Percentiles rank a stretch among this genome's conserved stretches.
Evolutionary conservation across 2,329 filamentous ascomycete species (phyloP).

Genomic region (Cucurbitaria berberidis): DNA sequence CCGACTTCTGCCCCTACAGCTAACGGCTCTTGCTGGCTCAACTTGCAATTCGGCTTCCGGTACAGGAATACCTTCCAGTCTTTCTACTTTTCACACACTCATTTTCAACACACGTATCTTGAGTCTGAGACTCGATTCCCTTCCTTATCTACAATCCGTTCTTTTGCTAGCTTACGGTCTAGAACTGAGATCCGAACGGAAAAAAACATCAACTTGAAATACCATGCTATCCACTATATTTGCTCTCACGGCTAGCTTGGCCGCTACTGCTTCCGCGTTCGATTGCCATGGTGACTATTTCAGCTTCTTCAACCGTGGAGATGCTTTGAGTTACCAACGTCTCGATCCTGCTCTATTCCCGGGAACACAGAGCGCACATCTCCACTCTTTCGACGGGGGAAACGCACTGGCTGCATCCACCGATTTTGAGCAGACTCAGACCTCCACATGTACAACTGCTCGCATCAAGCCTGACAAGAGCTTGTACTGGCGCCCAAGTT

Average conservation of each 20-base stretch:
- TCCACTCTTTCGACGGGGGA: slow-evolving; percentile 49
- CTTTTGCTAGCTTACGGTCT: slow-evolving; percentile 22
- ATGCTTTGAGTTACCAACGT: slow-evolving; percentile 44
- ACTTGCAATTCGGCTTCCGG: slow-evolving; percentile 30
- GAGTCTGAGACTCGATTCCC: slow-evolving; percentile 45
- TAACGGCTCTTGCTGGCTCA: slow-evolving; percentile 18
- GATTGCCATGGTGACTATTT: slow-evolving; percentile 49
- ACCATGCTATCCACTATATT: slow-evolving; percentile 39
- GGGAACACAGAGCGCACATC: slow-evolving; percentile 41
- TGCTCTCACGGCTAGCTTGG: slow-evolving; percentile 37
- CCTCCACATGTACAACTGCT: slow-evolving; percentile 44
- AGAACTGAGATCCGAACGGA: slow-evolving; percentile 11
- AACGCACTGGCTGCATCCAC: slow-evolving; percentile 39
- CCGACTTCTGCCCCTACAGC: slow-evolving; percentile 14
- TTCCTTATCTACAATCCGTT: slow-evolving; percentile 32
- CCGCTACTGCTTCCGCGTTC: slow-evolving; percentile 41
- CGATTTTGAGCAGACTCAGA: slow-evolving; percentile 35
- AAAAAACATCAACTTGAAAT: slow-evolving; percentile 6
- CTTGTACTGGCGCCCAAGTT: slow-evolving; percentile 48
- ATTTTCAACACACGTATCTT: slow-evolving; percentile 24
- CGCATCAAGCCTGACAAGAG: slow-evolving; percentile 48
- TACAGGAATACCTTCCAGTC: slow-evolving; percentile 46
- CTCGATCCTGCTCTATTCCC: slow-evolving; percentile 46
- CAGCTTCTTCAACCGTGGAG: slow-evolving; percentile 47
- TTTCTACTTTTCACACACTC: slow-evolving; percentile 28